Base-by-base conservation (phyloP, 306 rosid genomes). In the Psophocarpus tetragonolobus region DNA sequence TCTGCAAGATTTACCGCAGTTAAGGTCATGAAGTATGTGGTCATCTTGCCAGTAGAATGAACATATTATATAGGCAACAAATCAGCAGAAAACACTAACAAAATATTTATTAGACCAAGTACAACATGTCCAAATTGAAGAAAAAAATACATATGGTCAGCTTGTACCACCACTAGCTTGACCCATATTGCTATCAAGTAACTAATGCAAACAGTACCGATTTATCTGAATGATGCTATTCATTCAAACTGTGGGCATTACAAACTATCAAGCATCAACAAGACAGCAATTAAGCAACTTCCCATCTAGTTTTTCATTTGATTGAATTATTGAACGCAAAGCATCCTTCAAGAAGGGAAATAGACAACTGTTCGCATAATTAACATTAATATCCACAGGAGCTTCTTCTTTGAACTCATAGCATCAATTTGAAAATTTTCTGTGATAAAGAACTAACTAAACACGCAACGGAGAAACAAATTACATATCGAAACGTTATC, bases 1-100 rank as follows among this genome's bases (percentile, higher is more conserved):
- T 17, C 57, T 53, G 71, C 24, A 73, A 54, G 75, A 84, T 74
- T 77, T 78, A 45, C 70, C 62, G 58, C 68, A 54, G 26, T 62
- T 54, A 13, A 78, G 63, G 6, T 57, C 50, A 74, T 20, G 72
- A 78, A 33, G 20, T 18, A n/a, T 63, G 61, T 17, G 35, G 35
- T 77, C 53, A 57, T 66, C 60, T 76, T 36, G 44, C 73, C 32
- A 66, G 73, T 39, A 26, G 64, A 57, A 76, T 54, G 60, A 74
- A 63, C 66, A 60, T 32, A 60, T 27, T 26, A 21, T 26, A 21
- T 18, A 64, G 51, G 33, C 74, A 79, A 71, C 17, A 42, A 74
- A 68, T 60, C 60, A 68, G 70, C 20, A 47, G 30, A 41, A 73
- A 75, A 41, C 26, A 44, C 36, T 33, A 73, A 78, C 24, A 73